Evolutionary conservation across 2,329 filamentous ascomycete species (phyloP), one percentile per base, ranked within the genome.

Genomic region (Colletotrichum viniferum): DNA sequence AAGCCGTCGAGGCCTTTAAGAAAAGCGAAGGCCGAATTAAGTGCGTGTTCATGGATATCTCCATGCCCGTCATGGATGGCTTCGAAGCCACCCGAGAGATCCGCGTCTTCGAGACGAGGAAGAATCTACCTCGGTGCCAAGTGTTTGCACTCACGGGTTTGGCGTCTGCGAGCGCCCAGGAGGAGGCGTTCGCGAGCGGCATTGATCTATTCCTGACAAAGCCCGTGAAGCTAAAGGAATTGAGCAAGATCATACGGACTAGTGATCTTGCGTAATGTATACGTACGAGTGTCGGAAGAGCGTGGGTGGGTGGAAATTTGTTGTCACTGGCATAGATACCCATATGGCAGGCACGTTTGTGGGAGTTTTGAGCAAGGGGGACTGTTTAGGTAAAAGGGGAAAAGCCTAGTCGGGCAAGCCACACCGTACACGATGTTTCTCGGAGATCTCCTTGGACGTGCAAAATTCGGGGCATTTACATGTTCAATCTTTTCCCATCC

Each of bases 21-120:
- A 38, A 76, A 1, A 74, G 78, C 2, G 79, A 80, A 0, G 77
- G 77, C 0, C 67, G 78, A 1, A 85, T 79, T 28, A 74, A 73
- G 1, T 84, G 81, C 65, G 76, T 87, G 1, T 76, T 87, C 6
- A 87, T 86, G 79, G 90, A 92, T 77, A 87, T 91, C 2, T 90
- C 86, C 69, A 92, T 92, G 90, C 90, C 90, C 0, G 81, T 91
- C 4, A 88, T 92, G 79, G 87, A 92, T 75, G 88, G 88, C 0
- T 85, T 90, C 4, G 87, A 87, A 18, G 86, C 87, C 0, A 90
- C 89, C 2, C 81, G 86, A 2, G 82, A 83, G n/a, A 90, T 91
- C 16, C 85, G 90, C 1, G 83, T 85, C 2, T 83, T 88, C 38
- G 90, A 92, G 78, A 81, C 83, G 5, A 82, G 87, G 1, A 79